Percentiles rank a stretch among this genome's conserved stretches.
Conservation (phyloP, 2,329 filamentous ascomycete genomes). For the Colletotrichum endophyticum region DNA sequence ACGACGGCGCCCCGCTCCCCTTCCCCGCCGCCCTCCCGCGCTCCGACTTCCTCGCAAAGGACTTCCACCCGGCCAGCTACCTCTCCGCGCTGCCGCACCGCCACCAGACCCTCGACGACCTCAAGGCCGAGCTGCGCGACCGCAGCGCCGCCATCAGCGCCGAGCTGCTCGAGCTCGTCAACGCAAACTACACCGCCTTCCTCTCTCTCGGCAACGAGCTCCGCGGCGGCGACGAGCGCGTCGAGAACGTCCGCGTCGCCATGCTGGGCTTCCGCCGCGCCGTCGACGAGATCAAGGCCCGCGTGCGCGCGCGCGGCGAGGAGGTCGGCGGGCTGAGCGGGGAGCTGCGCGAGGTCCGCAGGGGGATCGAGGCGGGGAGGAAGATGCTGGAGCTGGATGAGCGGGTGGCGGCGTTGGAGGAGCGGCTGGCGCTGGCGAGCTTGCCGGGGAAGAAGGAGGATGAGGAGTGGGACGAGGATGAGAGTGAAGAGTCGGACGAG, state of each 20-base stretch:
- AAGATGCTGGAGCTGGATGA: slow-evolving; percentile 72
- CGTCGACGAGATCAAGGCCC: slow-evolving; percentile 73
- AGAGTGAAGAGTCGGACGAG: slow-evolving; percentile 32
- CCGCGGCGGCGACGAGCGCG: slow-evolving; percentile 85
- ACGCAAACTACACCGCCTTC: slow-evolving; percentile 93
- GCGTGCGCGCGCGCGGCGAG: slow-evolving; percentile 65
- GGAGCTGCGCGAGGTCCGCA: slow-evolving; percentile 70
- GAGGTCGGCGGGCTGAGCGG: slow-evolving; percentile 67
- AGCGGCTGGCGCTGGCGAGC: slow-evolving; percentile 60
- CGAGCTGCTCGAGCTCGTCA: slow-evolving; percentile 93
- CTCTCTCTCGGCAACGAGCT: slow-evolving; percentile 81
- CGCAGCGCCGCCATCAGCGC: slow-evolving; percentile 79
- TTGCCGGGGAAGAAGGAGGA: slow-evolving; percentile 38
- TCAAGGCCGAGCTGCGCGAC: slow-evolving; percentile 84
- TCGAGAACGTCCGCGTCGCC: slow-evolving; percentile 88
- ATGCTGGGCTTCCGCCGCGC: slow-evolving; percentile 85
- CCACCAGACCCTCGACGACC: slow-evolving; percentile 94
- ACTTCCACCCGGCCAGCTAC: slow-evolving; percentile 83
- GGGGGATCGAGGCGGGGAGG: slow-evolving; percentile 65
- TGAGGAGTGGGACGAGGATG: slow-evolving; percentile 40
- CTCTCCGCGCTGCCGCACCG: slow-evolving; percentile 81
- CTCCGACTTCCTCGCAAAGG: slow-evolving; percentile 76
- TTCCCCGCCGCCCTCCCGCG: slow-evolving; percentile 88
- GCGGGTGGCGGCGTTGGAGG: slow-evolving; percentile 67
- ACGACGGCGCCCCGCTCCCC: slow-evolving; percentile 75